Evolutionary conservation across 2,329 filamentous ascomycete genomes (phyloP).

Genomic region (Claviceps sp.): DNA sequence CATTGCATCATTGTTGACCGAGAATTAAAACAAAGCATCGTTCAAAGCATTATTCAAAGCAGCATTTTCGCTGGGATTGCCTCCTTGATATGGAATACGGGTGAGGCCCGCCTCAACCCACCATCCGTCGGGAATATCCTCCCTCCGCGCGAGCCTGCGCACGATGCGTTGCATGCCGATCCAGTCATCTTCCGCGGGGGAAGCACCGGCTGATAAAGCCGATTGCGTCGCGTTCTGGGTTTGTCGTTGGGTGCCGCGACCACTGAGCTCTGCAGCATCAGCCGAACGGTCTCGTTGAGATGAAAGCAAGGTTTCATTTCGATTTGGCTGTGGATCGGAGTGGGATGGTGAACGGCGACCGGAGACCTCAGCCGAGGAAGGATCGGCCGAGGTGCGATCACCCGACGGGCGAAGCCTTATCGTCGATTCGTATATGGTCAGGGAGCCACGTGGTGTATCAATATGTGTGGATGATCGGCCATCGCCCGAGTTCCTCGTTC

Average conservation of each 20-base stretch:
- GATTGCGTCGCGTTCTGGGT: background rate
- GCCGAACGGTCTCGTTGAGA: background rate
- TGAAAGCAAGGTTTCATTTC: background rate
- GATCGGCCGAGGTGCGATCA: too few relatives aligned
- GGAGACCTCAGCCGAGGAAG: background rate
- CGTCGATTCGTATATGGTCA: constrained; percentile 5
- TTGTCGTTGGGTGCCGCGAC: background rate
- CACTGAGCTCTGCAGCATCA: background rate
- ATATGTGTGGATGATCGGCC: constrained; percentile 1
- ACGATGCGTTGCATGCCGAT: constrained; percentile 61
- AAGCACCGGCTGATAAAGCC: constrained; percentile 1
- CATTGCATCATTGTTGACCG: background rate
- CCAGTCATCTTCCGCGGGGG: constrained; percentile 24
- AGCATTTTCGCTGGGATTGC: background rate
- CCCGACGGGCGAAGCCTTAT: background rate
- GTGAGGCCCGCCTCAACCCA: constrained; percentile 61
- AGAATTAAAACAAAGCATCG: background rate
- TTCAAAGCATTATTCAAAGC: background rate
- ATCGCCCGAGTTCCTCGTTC: background rate
- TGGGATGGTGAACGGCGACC: background rate
- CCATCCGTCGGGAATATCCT: constrained; percentile 73
- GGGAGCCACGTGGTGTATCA: background rate
- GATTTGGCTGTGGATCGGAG: background rate
- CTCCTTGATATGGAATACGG: constrained; percentile 33
- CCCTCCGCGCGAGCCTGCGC: constrained; percentile 51